Evolutionary conservation across 176 grass and related monocot species (phyloP).

Genomic region (Oryza punctata): DNA sequence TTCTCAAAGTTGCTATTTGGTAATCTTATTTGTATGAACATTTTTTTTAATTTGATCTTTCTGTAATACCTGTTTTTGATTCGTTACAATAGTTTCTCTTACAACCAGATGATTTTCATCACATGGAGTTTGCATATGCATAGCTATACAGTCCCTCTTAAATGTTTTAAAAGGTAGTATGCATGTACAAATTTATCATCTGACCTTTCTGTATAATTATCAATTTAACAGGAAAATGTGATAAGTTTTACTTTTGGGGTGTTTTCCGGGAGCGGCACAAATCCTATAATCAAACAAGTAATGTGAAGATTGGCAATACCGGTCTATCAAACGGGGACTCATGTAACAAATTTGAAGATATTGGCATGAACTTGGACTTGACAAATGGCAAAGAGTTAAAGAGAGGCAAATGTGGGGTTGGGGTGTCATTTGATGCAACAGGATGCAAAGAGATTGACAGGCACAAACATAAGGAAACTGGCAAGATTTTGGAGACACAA

Average conservation of each 20-base stretch:
- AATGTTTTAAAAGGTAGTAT: conserved; percentile 21
- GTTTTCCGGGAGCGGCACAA: conserved; percentile 45
- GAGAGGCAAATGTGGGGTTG: conserved; percentile 16
- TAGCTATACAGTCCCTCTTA: background rate
- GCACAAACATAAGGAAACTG: conserved; percentile 19
- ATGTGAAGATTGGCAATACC: conserved; percentile 21
- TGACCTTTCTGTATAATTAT: conserved; percentile 10
- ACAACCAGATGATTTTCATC: background rate
- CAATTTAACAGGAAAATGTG: conserved; percentile 55
- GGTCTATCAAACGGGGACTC: background rate
- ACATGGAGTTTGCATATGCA: background rate
- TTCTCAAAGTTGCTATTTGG: background rate
- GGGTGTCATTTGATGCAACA: conserved; percentile 42
- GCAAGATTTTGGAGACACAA: conserved; percentile 48
- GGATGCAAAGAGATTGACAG: conserved; percentile 8
- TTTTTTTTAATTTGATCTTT: background rate
- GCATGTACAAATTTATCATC: conserved; percentile 14
- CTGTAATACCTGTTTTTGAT: background rate
- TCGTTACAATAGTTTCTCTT: background rate
- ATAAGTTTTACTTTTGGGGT: conserved; percentile 74
- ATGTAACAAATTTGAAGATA: conserved; percentile 32
- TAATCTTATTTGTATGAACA: conserved; percentile 2
- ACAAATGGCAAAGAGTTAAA: background rate
- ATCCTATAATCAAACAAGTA: conserved; percentile 27
- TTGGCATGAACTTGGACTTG: background rate